Evolutionary conservation across 495 filamentous ascomycete species (phyloP).

Genomic region (Penicillium parvum): DNA sequence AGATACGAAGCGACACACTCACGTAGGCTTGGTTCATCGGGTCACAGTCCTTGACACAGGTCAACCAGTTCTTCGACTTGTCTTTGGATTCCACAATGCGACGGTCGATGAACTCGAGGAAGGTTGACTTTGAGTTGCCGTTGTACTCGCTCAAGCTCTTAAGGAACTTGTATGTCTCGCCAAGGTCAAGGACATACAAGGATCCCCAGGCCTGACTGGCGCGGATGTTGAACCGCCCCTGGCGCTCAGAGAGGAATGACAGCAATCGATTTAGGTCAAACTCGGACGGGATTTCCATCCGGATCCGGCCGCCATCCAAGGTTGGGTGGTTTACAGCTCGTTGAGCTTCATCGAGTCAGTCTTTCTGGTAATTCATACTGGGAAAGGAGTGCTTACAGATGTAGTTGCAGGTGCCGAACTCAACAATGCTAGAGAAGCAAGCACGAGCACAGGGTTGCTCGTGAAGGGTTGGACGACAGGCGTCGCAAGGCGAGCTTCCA

Average conservation of each 20-base stretch:
- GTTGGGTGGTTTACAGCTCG: slow-evolving; percentile 44
- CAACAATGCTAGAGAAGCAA: slow-evolving; percentile 48
- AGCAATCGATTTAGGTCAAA: slow-evolving; percentile 42
- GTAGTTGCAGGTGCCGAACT: slow-evolving; percentile 49
- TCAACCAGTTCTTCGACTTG: slow-evolving; percentile 47
- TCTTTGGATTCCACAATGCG: slow-evolving; percentile 47
- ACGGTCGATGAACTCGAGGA: slow-evolving; percentile 45
- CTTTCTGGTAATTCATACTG: neutral
- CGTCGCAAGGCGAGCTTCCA: slow-evolving; percentile 46
- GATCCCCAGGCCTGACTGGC: slow-evolving; percentile 44
- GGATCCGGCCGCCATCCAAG: slow-evolving; percentile 33
- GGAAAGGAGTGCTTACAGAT: slow-evolving; percentile 33
- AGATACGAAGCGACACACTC: slow-evolving; percentile 13
- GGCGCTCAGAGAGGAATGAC: slow-evolving; percentile 38
- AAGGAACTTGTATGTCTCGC: slow-evolving; percentile 42
- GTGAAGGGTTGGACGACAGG: slow-evolving; percentile 44
- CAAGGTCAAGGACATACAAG: slow-evolving; percentile 43
- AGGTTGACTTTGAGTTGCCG: slow-evolving; percentile 42
- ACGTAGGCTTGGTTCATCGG: slow-evolving; percentile 42
- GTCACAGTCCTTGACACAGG: slow-evolving; percentile 44
- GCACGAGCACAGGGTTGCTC: slow-evolving; percentile 47
- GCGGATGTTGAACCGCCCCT: slow-evolving; percentile 46
- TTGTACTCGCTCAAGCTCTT: slow-evolving; percentile 44
- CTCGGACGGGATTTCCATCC: slow-evolving; percentile 39
- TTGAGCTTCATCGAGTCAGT: slow-evolving; percentile 38